A percentile compares a stretch with the other conserved stretches of the same genome.
These are phyloP conservation scores for Pseudocercospora cruenta DNA, from an alignment of 2,329 filamentous ascomycete species.

Conservation along the genomic window DNA sequence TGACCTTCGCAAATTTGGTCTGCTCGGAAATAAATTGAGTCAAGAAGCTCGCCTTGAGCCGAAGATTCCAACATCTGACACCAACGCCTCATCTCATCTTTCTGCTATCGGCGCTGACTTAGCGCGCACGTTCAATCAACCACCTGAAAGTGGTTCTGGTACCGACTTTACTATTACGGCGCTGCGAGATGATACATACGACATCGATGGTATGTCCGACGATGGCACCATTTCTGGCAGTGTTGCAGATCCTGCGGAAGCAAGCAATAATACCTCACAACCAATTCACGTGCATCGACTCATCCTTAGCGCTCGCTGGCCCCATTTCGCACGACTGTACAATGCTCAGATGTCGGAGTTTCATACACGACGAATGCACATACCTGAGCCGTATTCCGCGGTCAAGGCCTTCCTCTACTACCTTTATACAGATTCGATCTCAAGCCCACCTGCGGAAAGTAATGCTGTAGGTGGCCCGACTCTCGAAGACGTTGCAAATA, in stretches of 20 bases:
- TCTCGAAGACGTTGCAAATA: slow-evolving; percentile 84
- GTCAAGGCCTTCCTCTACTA: slow-evolving; percentile 96
- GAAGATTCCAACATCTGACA: slow-evolving; percentile 57
- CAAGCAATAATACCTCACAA: slow-evolving; percentile 61
- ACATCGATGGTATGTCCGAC: slow-evolving; percentile 65
- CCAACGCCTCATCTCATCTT: slow-evolving; percentile 55
- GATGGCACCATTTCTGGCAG: slow-evolving; percentile 45
- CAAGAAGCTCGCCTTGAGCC: slow-evolving; percentile 43
- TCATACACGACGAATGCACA: slow-evolving; percentile 96
- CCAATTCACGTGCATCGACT: slow-evolving; percentile 95
- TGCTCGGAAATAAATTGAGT: slow-evolving; percentile 74
- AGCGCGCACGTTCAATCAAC: slow-evolving; percentile 81
- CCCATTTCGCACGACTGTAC: slow-evolving; percentile 91
- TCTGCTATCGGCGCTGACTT: slow-evolving; percentile 81
- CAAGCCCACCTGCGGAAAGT: slow-evolving; percentile 35
- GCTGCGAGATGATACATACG: slow-evolving; percentile 66
- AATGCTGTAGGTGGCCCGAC: slow-evolving; percentile 50
- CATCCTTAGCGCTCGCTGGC: slow-evolving; percentile 93
- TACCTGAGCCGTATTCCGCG: slow-evolving; percentile 91
- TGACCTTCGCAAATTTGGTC: slow-evolving; percentile 86
- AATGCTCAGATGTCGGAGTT: slow-evolving; percentile 96
- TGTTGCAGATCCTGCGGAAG: slow-evolving; percentile 18
- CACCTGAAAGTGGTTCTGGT: slow-evolving; percentile 81
- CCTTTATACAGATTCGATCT: slow-evolving; percentile 92
- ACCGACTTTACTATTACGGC: slow-evolving; percentile 92